Evolutionary conservation across 352 stramenopile species (phyloP).

Genomic region (Globisporangium viniferum): DNA sequence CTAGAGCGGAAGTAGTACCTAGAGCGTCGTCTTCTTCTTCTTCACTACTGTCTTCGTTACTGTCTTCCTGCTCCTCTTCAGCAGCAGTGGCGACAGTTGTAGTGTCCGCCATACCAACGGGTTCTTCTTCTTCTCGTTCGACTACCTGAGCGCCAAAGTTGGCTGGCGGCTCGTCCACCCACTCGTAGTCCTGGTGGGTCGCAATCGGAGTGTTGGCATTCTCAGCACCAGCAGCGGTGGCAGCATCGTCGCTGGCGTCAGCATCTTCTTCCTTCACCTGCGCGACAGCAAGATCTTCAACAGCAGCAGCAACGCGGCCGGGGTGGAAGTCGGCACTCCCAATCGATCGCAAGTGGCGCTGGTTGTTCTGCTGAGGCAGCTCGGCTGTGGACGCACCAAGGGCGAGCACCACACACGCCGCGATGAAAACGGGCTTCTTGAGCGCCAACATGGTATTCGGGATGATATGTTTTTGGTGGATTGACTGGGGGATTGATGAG

Average conservation of each 20-base stretch:
- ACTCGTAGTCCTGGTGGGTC: neutral
- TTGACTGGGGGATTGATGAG: neutral
- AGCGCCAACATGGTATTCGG: neutral
- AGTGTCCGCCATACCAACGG: neutral
- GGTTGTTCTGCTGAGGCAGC: neutral
- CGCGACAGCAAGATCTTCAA: too few relatives aligned
- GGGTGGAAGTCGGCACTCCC: neutral
- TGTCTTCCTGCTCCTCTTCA: neutral
- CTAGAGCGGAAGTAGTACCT: neutral
- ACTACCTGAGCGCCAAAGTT: neutral
- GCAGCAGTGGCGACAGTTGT: neutral
- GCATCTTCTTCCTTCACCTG: too few relatives aligned
- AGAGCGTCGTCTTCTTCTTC: neutral
- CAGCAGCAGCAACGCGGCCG: neutral
- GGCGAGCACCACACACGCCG: neutral
- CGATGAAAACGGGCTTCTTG: neutral
- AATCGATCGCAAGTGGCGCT: neutral
- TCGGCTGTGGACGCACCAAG: neutral
- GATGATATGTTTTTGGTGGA: too few relatives aligned
- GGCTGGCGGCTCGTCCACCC: neutral
- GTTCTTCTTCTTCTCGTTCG: neutral
- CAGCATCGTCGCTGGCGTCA: neutral
- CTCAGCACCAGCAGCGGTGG: neutral
- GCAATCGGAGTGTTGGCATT: neutral
- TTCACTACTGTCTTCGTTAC: neutral